Evolutionary conservation across 352 stramenopile species (phyloP), one percentile per base, ranked within the genome.

Genomic region (Peronospora belbahrii): DNA sequence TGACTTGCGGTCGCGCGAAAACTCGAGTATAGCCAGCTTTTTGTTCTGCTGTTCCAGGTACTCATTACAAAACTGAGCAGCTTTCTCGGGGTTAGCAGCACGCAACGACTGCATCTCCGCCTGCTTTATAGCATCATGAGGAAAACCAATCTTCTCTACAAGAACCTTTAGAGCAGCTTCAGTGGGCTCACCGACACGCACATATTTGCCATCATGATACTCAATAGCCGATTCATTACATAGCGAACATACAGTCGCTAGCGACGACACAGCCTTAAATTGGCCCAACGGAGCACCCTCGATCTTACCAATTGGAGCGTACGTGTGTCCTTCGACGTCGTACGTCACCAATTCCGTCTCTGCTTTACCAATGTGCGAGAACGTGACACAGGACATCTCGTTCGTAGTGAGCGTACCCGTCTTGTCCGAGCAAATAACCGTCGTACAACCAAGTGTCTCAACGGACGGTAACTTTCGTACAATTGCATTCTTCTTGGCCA

Each of bases 401-500:
- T 99, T 99, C 14, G 88, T 98, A 2, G 96, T 99, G 3, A 99
- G 71, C 31, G 95, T 99, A 9, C 96, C 96, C 10, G 81, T 95
- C 71, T 89, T 94, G 65, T 90, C 92, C 36, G 83, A 96, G 62
- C 91, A 97, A 62, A 98, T 97, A 4, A 97, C 85, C 0, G 81
- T 94, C 22, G 89, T 97, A 71, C 92, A 99, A 11, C 96, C 96
- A 8, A 99, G 72, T 17, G 95, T 98, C 79, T 99, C 97, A 1
- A 99, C 95, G 0, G 94, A 96, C 6, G 95, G 91, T 23, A 99
- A 69, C 53, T 98, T 97, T 50, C 97, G 97, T 36, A 99, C 94
- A 59, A 99, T 98, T 0, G 93, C 95, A 57, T 98, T 98, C 52
- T 94, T 88, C 70, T 97, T 92, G 23, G 95, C 94, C 96, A 99